These are phyloP conservation scores for Exophiala lecanii-corni DNA, from an alignment of 2,329 filamentous ascomycete genomes.

Conservation along the genomic window DNA sequence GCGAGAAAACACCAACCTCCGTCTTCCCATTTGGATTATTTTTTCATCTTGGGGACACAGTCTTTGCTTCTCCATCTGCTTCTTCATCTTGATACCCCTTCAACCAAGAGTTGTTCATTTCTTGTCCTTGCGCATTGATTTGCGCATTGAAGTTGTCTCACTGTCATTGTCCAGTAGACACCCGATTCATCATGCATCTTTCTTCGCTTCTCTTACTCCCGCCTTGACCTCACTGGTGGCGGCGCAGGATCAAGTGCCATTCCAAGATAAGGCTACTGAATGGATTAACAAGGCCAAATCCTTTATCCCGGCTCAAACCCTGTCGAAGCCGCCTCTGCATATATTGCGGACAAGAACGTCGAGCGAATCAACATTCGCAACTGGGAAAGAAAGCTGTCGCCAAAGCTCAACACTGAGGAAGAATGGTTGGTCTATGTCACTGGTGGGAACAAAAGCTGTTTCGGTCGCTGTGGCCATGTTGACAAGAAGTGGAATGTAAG, in stretches of 20 bases:
- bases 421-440: constrained; percentile 57
- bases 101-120: neutral
- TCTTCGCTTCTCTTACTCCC: constrained; percentile 40
- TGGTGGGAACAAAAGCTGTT: constrained; percentile 62
- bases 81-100: too few species aligned
- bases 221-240: constrained; percentile 22
- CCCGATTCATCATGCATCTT: constrained; percentile 50
- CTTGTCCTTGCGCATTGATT: neutral
- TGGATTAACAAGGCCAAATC: constrained; percentile 50
- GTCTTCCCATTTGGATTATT: constrained; percentile 1
- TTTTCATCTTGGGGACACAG: too few species aligned
- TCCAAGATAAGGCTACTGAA: constrained; percentile 41
- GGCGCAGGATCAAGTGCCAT: constrained; percentile 50
- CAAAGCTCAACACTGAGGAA: constrained; percentile 43
- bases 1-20: neutral
- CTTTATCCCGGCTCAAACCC: constrained; percentile 27
- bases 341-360: constrained; percentile 48
- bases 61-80: too few species aligned
- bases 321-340: constrained; percentile 41
- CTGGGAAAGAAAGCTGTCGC: constrained; percentile 51
- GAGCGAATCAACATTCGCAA: constrained; percentile 52
- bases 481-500: constrained; percentile 51
- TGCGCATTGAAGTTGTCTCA: neutral
- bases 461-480: constrained; percentile 51
- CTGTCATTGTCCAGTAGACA: neutral